Percentiles rank a stretch among this genome's conserved stretches.
Conservation (phyloP, 148 eudicot genomes). For the Persicaria maculosa region DNA sequence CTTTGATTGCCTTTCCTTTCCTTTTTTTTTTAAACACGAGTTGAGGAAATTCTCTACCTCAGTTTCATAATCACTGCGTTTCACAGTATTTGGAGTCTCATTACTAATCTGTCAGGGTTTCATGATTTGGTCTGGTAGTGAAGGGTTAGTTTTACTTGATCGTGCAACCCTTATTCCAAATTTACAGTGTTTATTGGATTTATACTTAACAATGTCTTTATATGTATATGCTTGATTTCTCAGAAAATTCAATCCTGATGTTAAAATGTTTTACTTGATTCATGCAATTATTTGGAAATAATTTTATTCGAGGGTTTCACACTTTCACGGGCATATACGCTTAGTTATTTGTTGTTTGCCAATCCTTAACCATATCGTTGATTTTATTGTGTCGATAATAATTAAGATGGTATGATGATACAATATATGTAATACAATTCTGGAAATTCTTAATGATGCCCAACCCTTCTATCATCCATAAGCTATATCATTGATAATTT, state of each 20-base stretch:
- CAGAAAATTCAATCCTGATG: slow-evolving; percentile 1
- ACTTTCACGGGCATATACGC: background rate
- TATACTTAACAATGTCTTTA: background rate
- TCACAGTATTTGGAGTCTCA: background rate
- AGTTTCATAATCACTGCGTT: background rate
- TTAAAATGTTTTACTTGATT: background rate
- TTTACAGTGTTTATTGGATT: background rate
- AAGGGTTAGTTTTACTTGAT: background rate
- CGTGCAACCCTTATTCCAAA: background rate
- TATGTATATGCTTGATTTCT: background rate
- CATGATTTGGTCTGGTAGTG: background rate
- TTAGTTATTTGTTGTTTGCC: background rate
- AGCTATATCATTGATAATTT: background rate
- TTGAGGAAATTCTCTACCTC: background rate
- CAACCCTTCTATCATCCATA: background rate
- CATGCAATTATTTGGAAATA: background rate
- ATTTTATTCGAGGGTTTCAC: background rate
- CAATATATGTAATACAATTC: background rate
- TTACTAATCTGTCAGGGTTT: background rate
- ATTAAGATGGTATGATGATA: background rate
- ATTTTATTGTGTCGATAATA: background rate
- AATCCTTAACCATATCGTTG: background rate
- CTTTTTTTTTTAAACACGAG: background rate
- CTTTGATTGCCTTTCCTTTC: background rate
- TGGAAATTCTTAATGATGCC: background rate